Conservation (phyloP, 2,329 filamentous ascomycete species). For the Corynespora cassiicola region DNA sequence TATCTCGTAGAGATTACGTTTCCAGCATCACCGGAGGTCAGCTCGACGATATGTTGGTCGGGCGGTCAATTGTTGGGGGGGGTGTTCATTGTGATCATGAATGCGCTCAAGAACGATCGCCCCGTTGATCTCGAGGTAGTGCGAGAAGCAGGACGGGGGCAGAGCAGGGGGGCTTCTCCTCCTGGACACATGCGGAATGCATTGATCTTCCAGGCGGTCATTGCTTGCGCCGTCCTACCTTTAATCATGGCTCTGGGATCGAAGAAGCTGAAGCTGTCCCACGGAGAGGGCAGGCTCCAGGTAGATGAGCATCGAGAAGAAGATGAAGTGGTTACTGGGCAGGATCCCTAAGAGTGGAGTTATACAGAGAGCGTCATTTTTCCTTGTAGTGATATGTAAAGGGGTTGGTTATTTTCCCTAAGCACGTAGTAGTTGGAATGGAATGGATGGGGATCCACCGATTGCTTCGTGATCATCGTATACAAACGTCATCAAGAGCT, state of each 20-base stretch:
- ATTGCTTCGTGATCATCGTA: neutral
- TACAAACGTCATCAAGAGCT: neutral
- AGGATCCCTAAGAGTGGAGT: too few relatives aligned
- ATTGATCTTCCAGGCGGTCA: slow-evolving; percentile 78
- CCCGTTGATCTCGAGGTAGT: slow-evolving; percentile 34
- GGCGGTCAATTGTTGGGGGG: slow-evolving; percentile 86
- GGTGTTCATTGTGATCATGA: slow-evolving; percentile 82
- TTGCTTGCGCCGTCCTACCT: slow-evolving; percentile 70
- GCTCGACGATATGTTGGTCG: slow-evolving; percentile 82
- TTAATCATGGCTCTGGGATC: slow-evolving; percentile 73
- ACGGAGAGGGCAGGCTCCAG: slow-evolving; percentile 36
- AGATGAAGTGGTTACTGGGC: slow-evolving; percentile 13
- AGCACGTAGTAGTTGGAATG: too few relatives aligned
- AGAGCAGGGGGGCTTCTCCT: slow-evolving; percentile 50
- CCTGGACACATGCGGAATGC: slow-evolving; percentile 76
- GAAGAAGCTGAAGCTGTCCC: slow-evolving; percentile 62
- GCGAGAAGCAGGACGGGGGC: slow-evolving; percentile 25
- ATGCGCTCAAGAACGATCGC: slow-evolving; percentile 66
- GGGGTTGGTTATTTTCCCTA: too few relatives aligned
- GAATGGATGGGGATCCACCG: too few relatives aligned
- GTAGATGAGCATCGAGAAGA: slow-evolving; percentile 39
- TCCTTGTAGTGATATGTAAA: too few relatives aligned
- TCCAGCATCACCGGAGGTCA: slow-evolving; percentile 85
- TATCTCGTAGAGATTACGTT: slow-evolving; percentile 87
- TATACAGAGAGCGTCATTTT: too few relatives aligned